phyloP scores from a whole-genome alignment of 2,329 filamentous ascomycete species.

The Penicillium sp. region DNA sequence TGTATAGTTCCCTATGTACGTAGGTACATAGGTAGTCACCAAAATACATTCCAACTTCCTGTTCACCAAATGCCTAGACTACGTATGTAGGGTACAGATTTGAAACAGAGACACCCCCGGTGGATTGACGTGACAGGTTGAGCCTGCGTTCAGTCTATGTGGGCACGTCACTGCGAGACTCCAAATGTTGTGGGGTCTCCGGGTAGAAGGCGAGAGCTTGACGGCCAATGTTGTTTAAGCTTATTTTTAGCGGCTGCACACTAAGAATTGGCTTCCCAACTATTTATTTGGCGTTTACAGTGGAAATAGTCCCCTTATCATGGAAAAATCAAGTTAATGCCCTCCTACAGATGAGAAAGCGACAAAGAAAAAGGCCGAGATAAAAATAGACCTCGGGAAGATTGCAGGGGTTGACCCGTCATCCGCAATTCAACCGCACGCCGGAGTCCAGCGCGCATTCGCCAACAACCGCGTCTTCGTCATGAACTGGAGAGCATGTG shows the following conservation, averaged over 20 bases:
- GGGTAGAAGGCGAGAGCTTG: background rate
- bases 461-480: background rate
- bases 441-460: background rate
- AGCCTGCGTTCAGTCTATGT: background rate
- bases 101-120: background rate
- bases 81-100: background rate
- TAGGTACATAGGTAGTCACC: no score
- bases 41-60: background rate
- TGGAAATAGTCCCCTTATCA: background rate
- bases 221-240: background rate
- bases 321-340: background rate
- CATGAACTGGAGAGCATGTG: background rate
- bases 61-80: background rate
- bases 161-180: background rate
- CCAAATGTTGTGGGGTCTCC: background rate
- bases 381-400: slow-evolving; percentile 1
- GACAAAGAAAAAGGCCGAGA: background rate
- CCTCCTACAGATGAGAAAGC: background rate
- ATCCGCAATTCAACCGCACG: background rate
- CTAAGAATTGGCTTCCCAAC: background rate
- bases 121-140: background rate
- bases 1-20: background rate
- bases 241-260: background rate
- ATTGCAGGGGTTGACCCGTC: slow-evolving; percentile 1
- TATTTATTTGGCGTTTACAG: background rate